Evolutionary conservation across 345 rosid genomes (phyloP), one percentile per base, ranked within the genome.

Genomic region (Eutrema heterophyllum): DNA sequence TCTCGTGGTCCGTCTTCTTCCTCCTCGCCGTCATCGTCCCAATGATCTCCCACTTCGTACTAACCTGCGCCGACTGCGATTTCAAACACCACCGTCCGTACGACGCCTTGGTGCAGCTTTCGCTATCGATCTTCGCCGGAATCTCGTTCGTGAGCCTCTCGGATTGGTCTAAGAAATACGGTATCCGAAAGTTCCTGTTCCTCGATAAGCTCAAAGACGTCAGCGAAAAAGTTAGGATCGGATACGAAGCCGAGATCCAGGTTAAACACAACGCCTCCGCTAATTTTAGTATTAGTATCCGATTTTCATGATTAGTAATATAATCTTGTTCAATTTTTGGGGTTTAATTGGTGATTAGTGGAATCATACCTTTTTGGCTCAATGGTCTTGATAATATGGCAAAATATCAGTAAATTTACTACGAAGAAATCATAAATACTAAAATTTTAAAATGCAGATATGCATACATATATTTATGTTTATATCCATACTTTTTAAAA

Each of bases 1-100:
- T 92, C 7, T 92, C 98, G 0, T 90, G 95, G 89, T 90, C 87
- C 7, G 14, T 83, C 61, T 90, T 93, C 83, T 79, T 87, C 67
- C 75, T 88, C 71, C 84, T 93, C 3, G 80, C 89, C 21, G 44
- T 88, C 11, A 85, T 78, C 7, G 85, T 74, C 58, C 98, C 98
- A 10, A 52, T 90, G n/a, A 81, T 86, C 13, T 90, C 98, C 0
- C 98, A 90, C 82, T 86, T 88, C 71, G 72, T 82, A 1, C 75
- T 88, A 16, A 45, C 74, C 32, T 90, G 98, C 82, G 32, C 86
- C 33, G 49, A 78, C 15, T 93, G 96, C 48, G 97, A 90, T 52
- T 64, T 36, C 46, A 16, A 79, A 64, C 96, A 81, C 71, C 87
- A 33, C 16, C 70, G 97, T 33, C 98, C 98, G 1, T 93, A 90